These are phyloP conservation scores for Starmerella roubikii DNA, from an alignment of 805 yeast genomes.

Conservation along the genomic window DNA sequence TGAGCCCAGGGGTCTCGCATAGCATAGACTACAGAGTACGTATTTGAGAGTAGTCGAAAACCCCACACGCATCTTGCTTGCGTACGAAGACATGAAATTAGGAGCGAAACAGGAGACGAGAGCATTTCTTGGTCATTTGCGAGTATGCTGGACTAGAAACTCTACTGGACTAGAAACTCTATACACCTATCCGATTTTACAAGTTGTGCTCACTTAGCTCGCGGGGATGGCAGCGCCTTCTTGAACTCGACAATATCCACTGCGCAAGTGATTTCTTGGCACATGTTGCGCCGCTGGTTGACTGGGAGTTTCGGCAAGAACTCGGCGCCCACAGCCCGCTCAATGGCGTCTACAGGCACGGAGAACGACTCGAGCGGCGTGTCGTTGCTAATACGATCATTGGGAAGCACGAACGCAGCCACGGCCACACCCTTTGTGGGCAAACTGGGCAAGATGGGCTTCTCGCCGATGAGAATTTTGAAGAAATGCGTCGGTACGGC, in stretches of 20 bases:
- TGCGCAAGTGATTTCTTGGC: conserved; percentile 69
- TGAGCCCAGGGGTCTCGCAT: too few species aligned
- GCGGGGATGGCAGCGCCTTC: conserved; percentile 24
- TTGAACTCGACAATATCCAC: conserved; percentile 55
- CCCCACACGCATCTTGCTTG: too few species aligned
- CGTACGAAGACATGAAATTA: too few species aligned
- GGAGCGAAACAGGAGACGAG: too few species aligned
- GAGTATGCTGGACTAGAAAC: too few species aligned
- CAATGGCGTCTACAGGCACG: conserved; percentile 83
- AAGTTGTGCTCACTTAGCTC: too few species aligned
- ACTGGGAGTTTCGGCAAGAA: conserved; percentile 57
- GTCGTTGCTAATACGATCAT: conserved; percentile 58
- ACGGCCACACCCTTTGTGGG: conserved; percentile 43
- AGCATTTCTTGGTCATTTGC: too few species aligned
- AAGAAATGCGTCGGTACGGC: conserved; percentile 98
- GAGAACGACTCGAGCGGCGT: conserved; percentile 62
- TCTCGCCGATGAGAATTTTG: conserved; percentile 79
- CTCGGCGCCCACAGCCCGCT: conserved; percentile 73
- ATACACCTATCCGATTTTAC: too few species aligned
- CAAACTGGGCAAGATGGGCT: conserved; percentile 25
- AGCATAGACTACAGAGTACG: too few species aligned
- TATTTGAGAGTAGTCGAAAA: too few species aligned
- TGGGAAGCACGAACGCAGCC: conserved; percentile 90
- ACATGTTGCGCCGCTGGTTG: conserved; percentile 45
- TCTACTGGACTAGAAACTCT: too few species aligned